Conservation (phyloP, 441 rosid genomes). For the Cnidoscolus chayamansa region DNA sequence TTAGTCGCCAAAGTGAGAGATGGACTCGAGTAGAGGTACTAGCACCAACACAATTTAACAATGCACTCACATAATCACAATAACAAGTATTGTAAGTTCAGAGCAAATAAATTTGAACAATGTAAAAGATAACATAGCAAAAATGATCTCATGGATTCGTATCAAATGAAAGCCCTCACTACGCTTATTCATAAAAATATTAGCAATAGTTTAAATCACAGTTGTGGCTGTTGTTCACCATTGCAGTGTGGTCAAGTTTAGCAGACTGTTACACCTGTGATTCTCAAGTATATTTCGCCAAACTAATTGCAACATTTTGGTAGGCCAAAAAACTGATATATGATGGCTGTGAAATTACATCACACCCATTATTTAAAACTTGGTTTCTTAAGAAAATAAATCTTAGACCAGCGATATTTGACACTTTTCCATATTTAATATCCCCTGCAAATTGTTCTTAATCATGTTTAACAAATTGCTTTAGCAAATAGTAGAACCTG, state of each 20-base stretch:
- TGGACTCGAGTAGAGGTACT: neutral
- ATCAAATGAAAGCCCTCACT: constrained; percentile 15
- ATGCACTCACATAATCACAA: neutral
- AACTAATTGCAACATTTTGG: neutral
- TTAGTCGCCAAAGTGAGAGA: constrained; percentile 17
- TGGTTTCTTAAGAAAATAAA: constrained; percentile 15
- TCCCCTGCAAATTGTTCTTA: constrained; percentile 3
- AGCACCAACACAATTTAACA: neutral
- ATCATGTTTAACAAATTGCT: constrained; percentile 13
- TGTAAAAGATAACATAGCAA: neutral
- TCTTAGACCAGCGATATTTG: neutral
- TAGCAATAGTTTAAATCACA: neutral
- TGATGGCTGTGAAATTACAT: neutral
- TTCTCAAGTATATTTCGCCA: neutral
- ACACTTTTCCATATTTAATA: neutral
- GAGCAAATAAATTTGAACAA: neutral
- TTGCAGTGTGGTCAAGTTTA: neutral
- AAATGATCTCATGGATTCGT: neutral
- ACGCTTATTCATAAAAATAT: neutral
- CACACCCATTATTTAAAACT: neutral
- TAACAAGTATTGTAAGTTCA: neutral
- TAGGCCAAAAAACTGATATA: neutral
- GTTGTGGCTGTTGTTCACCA: neutral
- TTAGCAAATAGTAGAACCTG: constrained; percentile 49
- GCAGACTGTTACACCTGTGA: constrained; percentile 4